Evolutionary conservation across 177 flowering plant genomes (phyloP).

Genomic region (Vitis hybrid): DNA sequence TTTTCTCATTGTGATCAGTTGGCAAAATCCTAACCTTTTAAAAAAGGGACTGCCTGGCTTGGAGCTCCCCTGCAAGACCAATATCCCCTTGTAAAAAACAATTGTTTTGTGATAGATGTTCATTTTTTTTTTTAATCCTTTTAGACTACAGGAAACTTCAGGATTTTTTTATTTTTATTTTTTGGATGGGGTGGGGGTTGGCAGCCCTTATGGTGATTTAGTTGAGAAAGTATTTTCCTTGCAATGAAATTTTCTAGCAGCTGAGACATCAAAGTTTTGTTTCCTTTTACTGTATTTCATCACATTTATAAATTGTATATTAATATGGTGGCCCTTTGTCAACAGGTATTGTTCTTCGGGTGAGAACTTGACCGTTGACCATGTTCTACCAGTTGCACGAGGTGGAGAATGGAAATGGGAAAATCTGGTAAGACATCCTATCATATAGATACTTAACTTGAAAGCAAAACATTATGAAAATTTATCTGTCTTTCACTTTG

Average conservation of each 20-base stretch:
- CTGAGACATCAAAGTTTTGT: not conserved
- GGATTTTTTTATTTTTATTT: not conserved
- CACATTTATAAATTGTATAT: not conserved
- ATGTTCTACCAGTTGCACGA: constrained; percentile 74
- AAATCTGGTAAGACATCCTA: constrained; percentile 62
- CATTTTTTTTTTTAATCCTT: too few relatives aligned
- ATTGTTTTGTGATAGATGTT: too few relatives aligned
- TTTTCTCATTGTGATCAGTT: not conserved
- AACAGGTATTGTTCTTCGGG: constrained; percentile 80
- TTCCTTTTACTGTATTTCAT: not conserved
- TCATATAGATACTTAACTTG: not conserved
- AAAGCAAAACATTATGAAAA: too few relatives aligned
- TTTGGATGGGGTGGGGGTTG: not conserved
- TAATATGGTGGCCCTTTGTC: not conserved
- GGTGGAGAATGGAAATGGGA: constrained; percentile 97
- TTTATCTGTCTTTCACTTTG: not conserved
- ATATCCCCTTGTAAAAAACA: too few relatives aligned
- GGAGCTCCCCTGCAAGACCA: too few relatives aligned
- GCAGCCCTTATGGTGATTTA: too few relatives aligned
- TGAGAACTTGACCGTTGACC: constrained; percentile 83
- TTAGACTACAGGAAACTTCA: too few relatives aligned
- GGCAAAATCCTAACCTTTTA: too few relatives aligned
- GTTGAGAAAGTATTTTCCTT: too few relatives aligned
- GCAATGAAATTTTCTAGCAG: too few relatives aligned
- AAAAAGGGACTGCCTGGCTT: too few relatives aligned